Conservation (phyloP, 1,139 yeast species). For the Yamadazyma conglobata region DNA sequence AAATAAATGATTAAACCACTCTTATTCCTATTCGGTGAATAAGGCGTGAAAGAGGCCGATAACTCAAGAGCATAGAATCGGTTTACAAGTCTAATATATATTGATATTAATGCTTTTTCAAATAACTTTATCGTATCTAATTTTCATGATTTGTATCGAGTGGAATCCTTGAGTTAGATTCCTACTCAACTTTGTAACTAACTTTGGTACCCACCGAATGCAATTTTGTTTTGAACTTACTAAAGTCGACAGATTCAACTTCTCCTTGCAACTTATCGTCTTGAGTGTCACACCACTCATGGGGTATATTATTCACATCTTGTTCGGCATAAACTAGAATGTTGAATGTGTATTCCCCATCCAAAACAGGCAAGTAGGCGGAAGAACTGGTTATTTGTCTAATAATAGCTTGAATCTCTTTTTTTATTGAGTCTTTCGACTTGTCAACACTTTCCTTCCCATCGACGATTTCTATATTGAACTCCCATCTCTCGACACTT, state of each 20-base stretch:
- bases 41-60: no score
- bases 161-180: no score
- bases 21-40: conserved; percentile 19
- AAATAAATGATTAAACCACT: neutral
- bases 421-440: conserved; percentile 53
- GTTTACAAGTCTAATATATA: no score
- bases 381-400: conserved; percentile 89
- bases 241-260: conserved; percentile 66
- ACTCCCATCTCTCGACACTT: conserved; percentile 84
- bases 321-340: conserved; percentile 84
- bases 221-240: conserved; percentile 63
- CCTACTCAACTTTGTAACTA: conserved; percentile 50
- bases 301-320: conserved; percentile 55
- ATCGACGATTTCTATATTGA: conserved; percentile 51
- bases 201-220: conserved; percentile 78
- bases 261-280: conserved; percentile 54
- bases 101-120: no score
- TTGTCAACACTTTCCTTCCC: conserved; percentile 20
- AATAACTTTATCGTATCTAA: no score
- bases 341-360: conserved; percentile 74
- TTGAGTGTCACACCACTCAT: conserved; percentile 80
- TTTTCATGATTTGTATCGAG: no score
- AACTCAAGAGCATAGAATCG: no score
- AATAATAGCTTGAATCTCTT: conserved; percentile 78
- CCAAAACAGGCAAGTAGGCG: conserved; percentile 76